phyloP scores from a whole-genome alignment of 257 asterid species.

The Rauvolfia tetraphylla region DNA sequence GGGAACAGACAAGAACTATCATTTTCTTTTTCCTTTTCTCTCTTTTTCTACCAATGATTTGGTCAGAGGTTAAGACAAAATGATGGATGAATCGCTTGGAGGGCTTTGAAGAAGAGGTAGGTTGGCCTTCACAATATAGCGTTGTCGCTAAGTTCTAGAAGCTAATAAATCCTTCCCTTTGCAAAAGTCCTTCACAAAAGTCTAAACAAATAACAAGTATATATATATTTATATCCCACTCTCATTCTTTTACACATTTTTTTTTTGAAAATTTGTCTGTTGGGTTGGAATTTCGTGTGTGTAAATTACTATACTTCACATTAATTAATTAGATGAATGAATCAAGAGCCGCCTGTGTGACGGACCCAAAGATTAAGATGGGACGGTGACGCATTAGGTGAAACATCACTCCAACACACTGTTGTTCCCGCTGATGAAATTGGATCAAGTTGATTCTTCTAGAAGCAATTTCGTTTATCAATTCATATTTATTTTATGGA shows the following conservation, averaged over 20 bases:
- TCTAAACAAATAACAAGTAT: not conserved
- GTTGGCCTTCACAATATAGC: conserved; percentile 16
- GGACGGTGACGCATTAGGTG: conserved; percentile 14
- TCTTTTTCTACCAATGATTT: conserved; percentile 31
- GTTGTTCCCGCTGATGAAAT: not conserved
- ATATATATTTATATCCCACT: not conserved
- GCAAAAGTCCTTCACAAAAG: not conserved
- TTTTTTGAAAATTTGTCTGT: no score
- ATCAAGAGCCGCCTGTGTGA: not conserved
- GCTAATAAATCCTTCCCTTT: not conserved
- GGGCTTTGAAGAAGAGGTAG: conserved; percentile 30
- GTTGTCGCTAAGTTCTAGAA: conserved; percentile 33
- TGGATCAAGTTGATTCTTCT: conserved; percentile 16
- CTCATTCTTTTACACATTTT: no score
- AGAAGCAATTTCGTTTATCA: not conserved
- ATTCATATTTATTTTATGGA: not conserved
- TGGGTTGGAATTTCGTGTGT: no score
- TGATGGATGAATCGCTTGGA: conserved; percentile 4
- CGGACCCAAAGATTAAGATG: not conserved
- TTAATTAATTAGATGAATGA: not conserved
- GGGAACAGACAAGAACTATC: no score
- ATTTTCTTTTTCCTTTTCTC: no score
- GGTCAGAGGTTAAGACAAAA: conserved; percentile 27
- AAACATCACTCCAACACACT: conserved; percentile 3
- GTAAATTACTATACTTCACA: no score